Base-by-base conservation (phyloP, 192 early-diverging fungal species). In the Phycomyces blakesleeanus region DNA sequence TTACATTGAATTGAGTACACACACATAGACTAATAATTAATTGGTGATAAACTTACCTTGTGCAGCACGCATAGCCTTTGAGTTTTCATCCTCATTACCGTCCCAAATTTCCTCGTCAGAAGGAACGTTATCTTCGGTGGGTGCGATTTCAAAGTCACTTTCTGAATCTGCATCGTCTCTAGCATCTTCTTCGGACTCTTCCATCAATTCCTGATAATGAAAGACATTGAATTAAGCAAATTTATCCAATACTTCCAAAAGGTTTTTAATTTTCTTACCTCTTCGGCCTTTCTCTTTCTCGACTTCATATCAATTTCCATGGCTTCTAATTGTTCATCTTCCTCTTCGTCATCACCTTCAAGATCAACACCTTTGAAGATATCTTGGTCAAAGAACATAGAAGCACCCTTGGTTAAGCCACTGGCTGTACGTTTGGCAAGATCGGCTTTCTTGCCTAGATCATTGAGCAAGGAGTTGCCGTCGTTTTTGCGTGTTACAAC, bases 361-460 rank as follows among this genome's bases (percentile, higher is more conserved):
- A 71, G 61, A 34, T 78, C 76, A 44, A 87, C 67, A 21, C 81
- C 83, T 67, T 93, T 87, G 77, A 98, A 98, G 18, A 96, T 66
- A 0, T 92, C 91, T 73, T 98, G 94, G 71, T 95, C 90, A 79
- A 98, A 98, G 80, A 96, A 98, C 74, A 94, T 81, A n/a, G 86
- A 81, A 5, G 96, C 93, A 14, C 86, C 88, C 39, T 88, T 91
- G 2, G 89, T 91, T 27, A 98, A 81, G 54, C 78, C 78, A 57
- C 73, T 78, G 20, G 68, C 59, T 1, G 69, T 83, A 55, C 74
- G 72, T 27, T 76, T 61, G 20, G 67, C 61, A 59, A 79, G 65
- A 57, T 77, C 80, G 42, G 83, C 78, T 55, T 80, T 75, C 24
- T 85, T 80, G 54, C 83, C 86, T 58, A 80, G 51, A 37, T 79